Percentiles rank a stretch among this genome's conserved stretches.
Evolutionary conservation across 2,329 filamentous ascomycete species (phyloP).

Genomic region (Xylariomycetidae sp.): DNA sequence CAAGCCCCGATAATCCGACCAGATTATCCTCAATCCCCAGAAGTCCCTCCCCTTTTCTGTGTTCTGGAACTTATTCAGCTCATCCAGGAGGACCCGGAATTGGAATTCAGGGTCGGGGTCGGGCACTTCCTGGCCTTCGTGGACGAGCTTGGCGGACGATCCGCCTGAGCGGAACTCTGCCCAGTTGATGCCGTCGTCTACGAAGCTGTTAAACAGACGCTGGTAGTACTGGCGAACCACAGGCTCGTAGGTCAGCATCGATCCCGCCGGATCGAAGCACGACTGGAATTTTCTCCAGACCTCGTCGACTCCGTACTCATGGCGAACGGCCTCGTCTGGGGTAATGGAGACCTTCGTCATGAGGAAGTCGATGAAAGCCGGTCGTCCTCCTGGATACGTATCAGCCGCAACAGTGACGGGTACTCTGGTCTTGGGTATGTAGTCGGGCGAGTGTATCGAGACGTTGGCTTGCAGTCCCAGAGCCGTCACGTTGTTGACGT

Average conservation of each 20-base stretch:
- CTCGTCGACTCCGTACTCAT: constrained; percentile 10
- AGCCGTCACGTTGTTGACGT: constrained; percentile 6
- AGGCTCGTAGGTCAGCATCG: constrained; percentile 10
- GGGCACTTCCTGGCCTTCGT: constrained; percentile 8
- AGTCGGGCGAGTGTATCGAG: constrained; percentile 9
- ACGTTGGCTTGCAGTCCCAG: constrained; percentile 4
- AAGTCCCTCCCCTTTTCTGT: constrained; percentile 10
- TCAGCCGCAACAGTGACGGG: constrained; percentile 8
- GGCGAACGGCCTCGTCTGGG: constrained; percentile 7
- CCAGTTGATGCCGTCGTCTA: constrained; percentile 12
- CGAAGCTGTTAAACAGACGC: constrained; percentile 8
- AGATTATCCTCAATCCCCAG: constrained; percentile 12
- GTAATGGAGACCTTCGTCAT: constrained; percentile 8
- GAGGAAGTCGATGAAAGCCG: constrained; percentile 10
- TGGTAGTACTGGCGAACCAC: constrained; percentile 11
- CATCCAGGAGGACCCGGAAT: constrained; percentile 9
- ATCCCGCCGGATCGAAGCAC: constrained; percentile 10
- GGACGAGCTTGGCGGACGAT: constrained; percentile 9
- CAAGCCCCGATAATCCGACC: constrained; percentile 8
- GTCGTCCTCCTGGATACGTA: constrained; percentile 7
- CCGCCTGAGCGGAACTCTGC: constrained; percentile 10
- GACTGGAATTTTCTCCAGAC: constrained; percentile 13
- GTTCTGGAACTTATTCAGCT: constrained; percentile 9
- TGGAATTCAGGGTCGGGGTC: constrained; percentile 10
- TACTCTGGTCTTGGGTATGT: constrained; percentile 7